Evolutionary conservation across 2,329 filamentous ascomycete genomes (phyloP), one percentile per base, ranked within the genome.

Genomic region (Hortaea sp.): DNA sequence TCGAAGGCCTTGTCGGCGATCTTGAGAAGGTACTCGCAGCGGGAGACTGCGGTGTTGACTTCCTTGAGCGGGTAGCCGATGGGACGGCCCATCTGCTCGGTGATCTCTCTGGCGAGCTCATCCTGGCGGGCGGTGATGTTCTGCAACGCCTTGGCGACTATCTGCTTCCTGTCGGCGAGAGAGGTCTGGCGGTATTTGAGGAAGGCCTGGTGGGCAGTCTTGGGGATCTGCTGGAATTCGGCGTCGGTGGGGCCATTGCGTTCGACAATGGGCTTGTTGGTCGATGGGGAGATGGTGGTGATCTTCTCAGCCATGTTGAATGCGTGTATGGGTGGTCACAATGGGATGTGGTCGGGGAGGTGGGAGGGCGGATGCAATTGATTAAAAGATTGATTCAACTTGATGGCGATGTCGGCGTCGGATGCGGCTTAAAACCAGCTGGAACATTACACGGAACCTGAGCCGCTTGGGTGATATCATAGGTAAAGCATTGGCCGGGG

Each of bases 31-130:
- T 94, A 94, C 61, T 94, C 81, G 53, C 82, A 85, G 53, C 90
- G 79, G 69, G 85, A 86, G 54, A 94, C 78, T 6, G 89, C 89
- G 11, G 90, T 97, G 29, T 79, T 70, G 55, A 97, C 76, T 70
- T 97, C 90, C 56, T 81, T 88, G 41, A 77, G 81, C 0, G 86
- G 85, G 65, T 90, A 95, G 34, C 84, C 78, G 59, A 95, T 95
- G 31, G 90, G 90, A 13, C 90, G 78, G 38, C 90, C 90, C 89
- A 97, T 97, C 71, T 97, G 89, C 63, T 87, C 82, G 0, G 89
- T 95, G 49, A 97, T 71, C 65, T 95, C 89, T 55, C 79, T 76
- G 5, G 84, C 88, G 31, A 97, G 74, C 51, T 81, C 84, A 79
- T 92, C 84, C 65, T 88, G 78, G 63, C 80, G 82, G 42, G 80